Evolutionary conservation across 2,329 filamentous ascomycete species (phyloP).

Genomic region (Calonectria hongkongensis): DNA sequence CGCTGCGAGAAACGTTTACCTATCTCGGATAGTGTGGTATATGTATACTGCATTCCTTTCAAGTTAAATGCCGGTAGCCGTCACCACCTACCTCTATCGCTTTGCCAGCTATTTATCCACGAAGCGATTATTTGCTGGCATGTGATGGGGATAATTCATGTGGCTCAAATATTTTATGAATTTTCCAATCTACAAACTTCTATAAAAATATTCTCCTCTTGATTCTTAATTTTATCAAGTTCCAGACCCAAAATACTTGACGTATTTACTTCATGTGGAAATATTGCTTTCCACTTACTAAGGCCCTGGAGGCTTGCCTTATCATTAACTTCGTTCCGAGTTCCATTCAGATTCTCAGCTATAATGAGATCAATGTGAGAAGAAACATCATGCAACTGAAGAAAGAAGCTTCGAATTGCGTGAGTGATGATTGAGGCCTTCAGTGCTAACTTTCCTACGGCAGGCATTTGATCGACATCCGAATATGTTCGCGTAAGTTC

Average conservation of each 20-base stretch:
- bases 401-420: background rate
- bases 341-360: background rate
- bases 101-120: no score
- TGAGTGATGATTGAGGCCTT: constrained; percentile 4
- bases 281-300: background rate
- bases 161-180: background rate
- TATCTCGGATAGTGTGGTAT: no score
- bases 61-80: no score
- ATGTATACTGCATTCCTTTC: no score
- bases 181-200: constrained; percentile 7
- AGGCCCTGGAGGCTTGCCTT: background rate
- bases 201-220: background rate
- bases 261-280: background rate
- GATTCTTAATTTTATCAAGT: background rate
- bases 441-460: background rate
- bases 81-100: no score
- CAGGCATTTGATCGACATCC: background rate
- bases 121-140: no score
- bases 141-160: no score
- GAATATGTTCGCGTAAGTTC: background rate
- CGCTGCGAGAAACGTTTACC: no score
- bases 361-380: background rate
- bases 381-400: background rate
- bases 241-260: background rate
- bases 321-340: background rate